Evolutionary conservation across 805 yeast genomes (phyloP), one percentile per base, ranked within the genome.

Genomic region (Monosporozyma unispora): DNA sequence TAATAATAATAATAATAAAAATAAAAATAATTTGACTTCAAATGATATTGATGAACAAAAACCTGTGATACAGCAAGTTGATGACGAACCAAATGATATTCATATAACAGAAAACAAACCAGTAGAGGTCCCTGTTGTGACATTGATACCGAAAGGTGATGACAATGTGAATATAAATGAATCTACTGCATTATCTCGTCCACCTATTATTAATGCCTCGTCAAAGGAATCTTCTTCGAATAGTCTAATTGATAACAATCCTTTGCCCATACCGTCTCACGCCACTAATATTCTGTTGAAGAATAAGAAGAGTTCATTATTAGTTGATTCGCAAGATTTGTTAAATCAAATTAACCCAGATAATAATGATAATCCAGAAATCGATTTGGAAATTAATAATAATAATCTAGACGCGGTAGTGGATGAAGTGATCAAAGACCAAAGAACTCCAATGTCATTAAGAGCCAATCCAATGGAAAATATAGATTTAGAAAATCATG

Each of bases 301-400:
- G 48, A 69, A 64, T 49, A 70, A 68, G 49, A 69, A 68, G 50
- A 67, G 71, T 48, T 57, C 70, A 0, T 41, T 70, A 25, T 61
- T 70, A 35, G 53, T 61, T 9, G 66, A 54, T 31, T 54, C 57
- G 14, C 23, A 21, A n/a, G 35, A 21, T 22, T 4, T 21, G 1
- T 18, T 33, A 27, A 25, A 45, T 14, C 16, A 16, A 9, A 10
- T 42, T 3, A 40, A 40, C 23, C 25, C 44, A 11, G 19, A n/a
- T 27, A 23, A 14, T 16, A 41, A 41, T 41, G 11, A 23, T 25
- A 41, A 23, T 25, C 12, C 19, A 4, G 21, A 4, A 3, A 25
- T 16, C 1, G 19, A 25, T n/a, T 12, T 3, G 9, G 33, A 25
- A 6, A 10, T 11, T 11, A 25, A 25, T 5, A 27, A 18, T 9